Conservation (phyloP, 305 asterid genomes). For the Coffea humblotiana region DNA sequence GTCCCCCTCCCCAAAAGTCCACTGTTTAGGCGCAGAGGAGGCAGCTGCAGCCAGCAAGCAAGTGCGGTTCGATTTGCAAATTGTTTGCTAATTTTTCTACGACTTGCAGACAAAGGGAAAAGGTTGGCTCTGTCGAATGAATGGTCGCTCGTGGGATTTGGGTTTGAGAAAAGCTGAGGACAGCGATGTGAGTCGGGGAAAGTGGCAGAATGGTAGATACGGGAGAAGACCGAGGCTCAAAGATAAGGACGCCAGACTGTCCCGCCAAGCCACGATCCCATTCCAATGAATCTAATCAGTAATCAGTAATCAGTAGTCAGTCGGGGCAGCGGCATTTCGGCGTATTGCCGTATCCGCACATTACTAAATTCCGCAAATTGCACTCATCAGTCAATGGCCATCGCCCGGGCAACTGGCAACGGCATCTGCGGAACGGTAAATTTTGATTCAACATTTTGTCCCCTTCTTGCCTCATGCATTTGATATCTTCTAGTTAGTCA, state of each 20-base stretch:
- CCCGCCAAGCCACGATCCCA: constrained; percentile 43
- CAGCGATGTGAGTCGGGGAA: neutral
- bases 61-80: too few relatives aligned
- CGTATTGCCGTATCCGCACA: too few relatives aligned
- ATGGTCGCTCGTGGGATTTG: neutral
- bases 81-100: too few relatives aligned
- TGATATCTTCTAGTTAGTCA: too few relatives aligned
- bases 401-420: neutral
- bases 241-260: constrained; percentile 49
- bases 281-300: constrained; percentile 6
- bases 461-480: neutral
- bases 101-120: neutral
- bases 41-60: too few relatives aligned
- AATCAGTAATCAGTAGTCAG: too few relatives aligned
- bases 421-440: neutral
- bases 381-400: neutral
- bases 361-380: neutral
- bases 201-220: constrained; percentile 43
- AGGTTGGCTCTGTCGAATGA: constrained; percentile 6
- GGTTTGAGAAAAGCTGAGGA: neutral
- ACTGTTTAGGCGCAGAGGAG: too few relatives aligned
- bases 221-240: constrained; percentile 17
- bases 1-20: too few relatives aligned
- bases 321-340: too few relatives aligned
- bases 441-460: neutral